Evolutionary conservation across 2,329 filamentous ascomycete species (phyloP).

Genomic region (Penicillium sp.): DNA sequence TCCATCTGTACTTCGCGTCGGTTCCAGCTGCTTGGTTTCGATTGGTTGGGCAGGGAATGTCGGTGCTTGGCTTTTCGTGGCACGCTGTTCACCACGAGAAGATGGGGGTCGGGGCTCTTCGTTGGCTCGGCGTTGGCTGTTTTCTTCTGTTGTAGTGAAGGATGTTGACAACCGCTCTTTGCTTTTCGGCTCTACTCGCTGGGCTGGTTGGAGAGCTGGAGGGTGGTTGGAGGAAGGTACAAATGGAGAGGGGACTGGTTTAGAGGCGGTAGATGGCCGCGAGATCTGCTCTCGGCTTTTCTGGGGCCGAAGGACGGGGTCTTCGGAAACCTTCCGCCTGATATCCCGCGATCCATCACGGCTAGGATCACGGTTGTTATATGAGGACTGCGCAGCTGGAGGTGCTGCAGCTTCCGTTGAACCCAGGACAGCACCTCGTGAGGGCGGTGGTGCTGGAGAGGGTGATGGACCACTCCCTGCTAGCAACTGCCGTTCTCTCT

Average conservation of each 20-base stretch:
- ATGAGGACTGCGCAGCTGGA: conserved; percentile 27
- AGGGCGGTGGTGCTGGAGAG: conserved; percentile 21
- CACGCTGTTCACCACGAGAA: conserved; percentile 28
- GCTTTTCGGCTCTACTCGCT: conserved; percentile 26
- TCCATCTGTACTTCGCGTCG: conserved; percentile 15
- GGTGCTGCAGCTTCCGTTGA: conserved; percentile 25
- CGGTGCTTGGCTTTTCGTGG: conserved; percentile 5
- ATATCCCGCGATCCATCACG: conserved; percentile 36
- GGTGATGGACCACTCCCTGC: conserved; percentile 50
- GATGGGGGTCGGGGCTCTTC: conserved; percentile 26
- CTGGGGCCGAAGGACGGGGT: conserved; percentile 36
- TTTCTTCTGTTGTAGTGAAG: conserved; percentile 21
- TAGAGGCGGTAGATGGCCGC: conserved; percentile 38
- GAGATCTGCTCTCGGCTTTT: conserved; percentile 43
- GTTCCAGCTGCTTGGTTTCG: conserved; percentile 13
- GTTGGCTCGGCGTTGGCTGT: conserved; percentile 15
- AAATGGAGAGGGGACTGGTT: conserved; percentile 33
- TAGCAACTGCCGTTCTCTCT: conserved; percentile 72
- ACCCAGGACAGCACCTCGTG: conserved; percentile 26
- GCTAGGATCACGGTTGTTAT: conserved; percentile 34
- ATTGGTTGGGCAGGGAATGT: conserved; percentile 4
- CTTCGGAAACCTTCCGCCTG: conserved; percentile 36
- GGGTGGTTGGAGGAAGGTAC: conserved; percentile 27
- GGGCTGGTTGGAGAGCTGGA: conserved; percentile 19
- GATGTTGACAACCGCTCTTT: conserved; percentile 20